phyloP scores from a whole-genome alignment of 768 basidiomycete species.

The Mycena vulgaris region DNA sequence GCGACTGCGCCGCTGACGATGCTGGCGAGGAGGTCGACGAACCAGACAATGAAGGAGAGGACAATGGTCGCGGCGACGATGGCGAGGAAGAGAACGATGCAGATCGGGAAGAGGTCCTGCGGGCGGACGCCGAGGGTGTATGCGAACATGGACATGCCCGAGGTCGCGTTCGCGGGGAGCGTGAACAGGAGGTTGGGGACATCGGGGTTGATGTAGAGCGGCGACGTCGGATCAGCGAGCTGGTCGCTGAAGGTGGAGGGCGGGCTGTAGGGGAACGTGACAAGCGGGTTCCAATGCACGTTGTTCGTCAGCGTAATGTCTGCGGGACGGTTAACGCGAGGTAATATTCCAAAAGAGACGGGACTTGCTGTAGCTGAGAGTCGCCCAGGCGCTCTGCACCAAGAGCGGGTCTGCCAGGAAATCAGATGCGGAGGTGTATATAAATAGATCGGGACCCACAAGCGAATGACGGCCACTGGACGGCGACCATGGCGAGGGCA shows the following conservation, averaged over 20 bases:
- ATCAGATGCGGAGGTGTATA: constrained; percentile 32
- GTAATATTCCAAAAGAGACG: constrained; percentile 18
- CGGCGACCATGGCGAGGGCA: constrained; percentile 91
- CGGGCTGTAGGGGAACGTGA: constrained; percentile 70
- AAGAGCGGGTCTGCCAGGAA: constrained; percentile 84
- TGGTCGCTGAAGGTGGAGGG: constrained; percentile 83
- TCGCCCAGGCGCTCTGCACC: constrained; percentile 91
- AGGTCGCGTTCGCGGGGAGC: constrained; percentile 71
- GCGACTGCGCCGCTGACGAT: constrained; percentile 47
- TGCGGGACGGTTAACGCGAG: constrained; percentile 46
- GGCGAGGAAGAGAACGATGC: constrained; percentile 86
- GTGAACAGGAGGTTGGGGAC: constrained; percentile 83
- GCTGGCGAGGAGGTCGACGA: constrained; percentile 71
- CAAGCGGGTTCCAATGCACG: constrained; percentile 79
- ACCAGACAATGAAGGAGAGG: constrained; percentile 81
- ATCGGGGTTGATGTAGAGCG: constrained; percentile 80
- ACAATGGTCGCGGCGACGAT: constrained; percentile 82
- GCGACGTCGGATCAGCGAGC: constrained; percentile 76
- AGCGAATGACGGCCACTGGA: constrained; percentile 93
- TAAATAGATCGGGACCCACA: constrained; percentile 69
- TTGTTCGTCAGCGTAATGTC: constrained; percentile 80
- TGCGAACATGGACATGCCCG: constrained; percentile 88
- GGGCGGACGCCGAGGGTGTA: constrained; percentile 87
- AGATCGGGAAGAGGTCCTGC: constrained; percentile 86
- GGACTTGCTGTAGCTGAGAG: constrained; percentile 76